Evolutionary conservation across 352 stramenopile species (phyloP).

Genomic region (Phytophthora ramorum): DNA sequence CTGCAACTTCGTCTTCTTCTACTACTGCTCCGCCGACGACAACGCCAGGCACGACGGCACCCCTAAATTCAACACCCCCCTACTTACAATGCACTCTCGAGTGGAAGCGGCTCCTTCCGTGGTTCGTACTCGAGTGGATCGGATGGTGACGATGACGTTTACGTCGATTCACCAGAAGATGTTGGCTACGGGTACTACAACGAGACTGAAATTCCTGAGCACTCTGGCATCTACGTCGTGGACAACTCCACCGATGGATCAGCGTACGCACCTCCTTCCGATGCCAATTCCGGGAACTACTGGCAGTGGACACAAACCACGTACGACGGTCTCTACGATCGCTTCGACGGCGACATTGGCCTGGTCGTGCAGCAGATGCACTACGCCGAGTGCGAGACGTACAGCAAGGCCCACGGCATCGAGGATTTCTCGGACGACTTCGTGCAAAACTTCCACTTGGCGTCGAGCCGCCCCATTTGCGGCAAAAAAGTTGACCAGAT

Average conservation of each 20-base stretch:
- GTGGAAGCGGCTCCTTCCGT: not conserved
- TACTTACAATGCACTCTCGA: not conserved
- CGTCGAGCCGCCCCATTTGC: slow-evolving; percentile 41
- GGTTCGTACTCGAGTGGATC: slow-evolving; percentile 11
- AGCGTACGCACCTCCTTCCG: slow-evolving; percentile 22
- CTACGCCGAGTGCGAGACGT: slow-evolving; percentile 56
- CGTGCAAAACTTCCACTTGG: slow-evolving; percentile 56
- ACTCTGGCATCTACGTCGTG: slow-evolving; percentile 25
- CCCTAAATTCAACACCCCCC: not conserved
- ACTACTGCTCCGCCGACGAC: not conserved
- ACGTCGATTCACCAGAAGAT: slow-evolving; percentile 20
- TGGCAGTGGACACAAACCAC: slow-evolving; percentile 57
- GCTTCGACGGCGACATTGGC: slow-evolving; percentile 58
- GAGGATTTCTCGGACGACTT: slow-evolving; percentile 51
- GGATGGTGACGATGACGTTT: slow-evolving; percentile 1
- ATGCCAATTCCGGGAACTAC: slow-evolving; percentile 54
- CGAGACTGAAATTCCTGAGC: slow-evolving; percentile 12
- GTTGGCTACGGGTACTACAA: slow-evolving; percentile 27
- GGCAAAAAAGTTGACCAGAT: slow-evolving; percentile 57
- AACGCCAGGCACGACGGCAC: not conserved
- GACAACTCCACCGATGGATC: slow-evolving; percentile 23
- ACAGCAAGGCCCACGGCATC: slow-evolving; percentile 48
- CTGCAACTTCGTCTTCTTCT: not conserved
- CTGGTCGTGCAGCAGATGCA: slow-evolving; percentile 63
- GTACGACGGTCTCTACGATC: slow-evolving; percentile 53